Evolutionary conservation across 495 filamentous ascomycete genomes (phyloP).

Genomic region (Penicillium crystallinum): DNA sequence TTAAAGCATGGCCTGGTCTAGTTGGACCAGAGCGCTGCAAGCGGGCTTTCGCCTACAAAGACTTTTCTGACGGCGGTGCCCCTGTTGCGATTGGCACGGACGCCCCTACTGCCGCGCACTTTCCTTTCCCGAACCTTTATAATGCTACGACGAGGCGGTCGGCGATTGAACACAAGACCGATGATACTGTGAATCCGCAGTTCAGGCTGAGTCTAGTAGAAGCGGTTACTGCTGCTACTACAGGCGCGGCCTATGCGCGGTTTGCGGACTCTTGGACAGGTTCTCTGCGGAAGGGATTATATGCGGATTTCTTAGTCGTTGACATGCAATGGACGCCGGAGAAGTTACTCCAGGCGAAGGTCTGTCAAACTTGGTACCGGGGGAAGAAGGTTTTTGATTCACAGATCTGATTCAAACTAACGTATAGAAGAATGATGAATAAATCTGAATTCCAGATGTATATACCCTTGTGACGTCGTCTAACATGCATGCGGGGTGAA

Average conservation of each 20-base stretch:
- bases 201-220: conserved; percentile 49
- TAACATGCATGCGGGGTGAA: conserved; percentile 2
- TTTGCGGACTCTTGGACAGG: conserved; percentile 54
- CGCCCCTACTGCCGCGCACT: conserved; percentile 52
- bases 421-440: neutral
- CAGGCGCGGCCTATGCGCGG: conserved; percentile 54
- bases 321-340: conserved; percentile 53
- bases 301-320: conserved; percentile 55
- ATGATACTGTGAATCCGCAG: conserved; percentile 2
- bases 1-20: conserved; percentile 54
- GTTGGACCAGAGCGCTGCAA: conserved; percentile 49
- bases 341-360: conserved; percentile 41
- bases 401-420: too few relatives aligned
- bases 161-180: conserved; percentile 43
- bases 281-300: conserved; percentile 40
- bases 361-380: too few relatives aligned
- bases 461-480: neutral
- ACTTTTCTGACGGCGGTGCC: conserved; percentile 53
- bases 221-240: conserved; percentile 50
- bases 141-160: conserved; percentile 54
- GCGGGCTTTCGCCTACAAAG: conserved; percentile 57
- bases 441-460: neutral
- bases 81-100: conserved; percentile 56
- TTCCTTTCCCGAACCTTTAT: conserved; percentile 52
- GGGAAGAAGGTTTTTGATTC: too few relatives aligned